Evolutionary conservation across 2,329 filamentous ascomycete species (phyloP).

Genomic region (Diaporthe batatas): DNA sequence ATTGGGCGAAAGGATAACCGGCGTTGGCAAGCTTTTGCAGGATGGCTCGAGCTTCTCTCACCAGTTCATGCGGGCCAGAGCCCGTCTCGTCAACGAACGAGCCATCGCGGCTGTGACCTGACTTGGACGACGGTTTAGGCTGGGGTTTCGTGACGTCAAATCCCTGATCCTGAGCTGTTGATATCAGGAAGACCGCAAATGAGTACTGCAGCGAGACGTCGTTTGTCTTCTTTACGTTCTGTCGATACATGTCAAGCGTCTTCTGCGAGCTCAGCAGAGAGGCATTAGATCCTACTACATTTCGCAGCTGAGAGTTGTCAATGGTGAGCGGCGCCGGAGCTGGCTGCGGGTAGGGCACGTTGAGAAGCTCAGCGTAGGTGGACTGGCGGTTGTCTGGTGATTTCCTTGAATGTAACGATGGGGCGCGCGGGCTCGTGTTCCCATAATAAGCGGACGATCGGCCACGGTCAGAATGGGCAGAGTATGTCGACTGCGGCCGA

Average conservation of each 20-base stretch:
- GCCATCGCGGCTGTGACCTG: slow-evolving; percentile 61
- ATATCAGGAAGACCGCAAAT: slow-evolving; percentile 94
- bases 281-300: slow-evolving; percentile 87
- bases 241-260: slow-evolving; percentile 96
- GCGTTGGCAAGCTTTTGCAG: slow-evolving; percentile 87
- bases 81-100: slow-evolving; percentile 60
- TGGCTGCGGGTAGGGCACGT: slow-evolving; percentile 84
- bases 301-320: slow-evolving; percentile 85
- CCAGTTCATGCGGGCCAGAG: slow-evolving; percentile 74
- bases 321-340: slow-evolving; percentile 75
- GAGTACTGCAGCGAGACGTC: slow-evolving; percentile 93
- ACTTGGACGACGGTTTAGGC: slow-evolving; percentile 61
- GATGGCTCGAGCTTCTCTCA: slow-evolving; percentile 90
- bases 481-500: slow-evolving; percentile 83
- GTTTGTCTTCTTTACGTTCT: slow-evolving; percentile 97
- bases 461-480: slow-evolving; percentile 79
- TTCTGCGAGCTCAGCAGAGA: slow-evolving; percentile 92
- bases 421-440: slow-evolving; percentile 59
- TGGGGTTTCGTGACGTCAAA: slow-evolving; percentile 64
- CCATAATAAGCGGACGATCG: slow-evolving; percentile 67
- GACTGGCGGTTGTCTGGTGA: slow-evolving; percentile 68
- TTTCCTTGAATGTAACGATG: slow-evolving; percentile 61
- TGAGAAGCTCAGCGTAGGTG: slow-evolving; percentile 72
- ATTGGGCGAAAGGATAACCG: slow-evolving; percentile 96
- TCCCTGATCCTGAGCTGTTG: slow-evolving; percentile 85